Percentiles rank a stretch among this genome's conserved stretches.
Conservation (phyloP, 225 moss, liverwort and hornwort genomes). For the Pseudoscleropodium purum region DNA sequence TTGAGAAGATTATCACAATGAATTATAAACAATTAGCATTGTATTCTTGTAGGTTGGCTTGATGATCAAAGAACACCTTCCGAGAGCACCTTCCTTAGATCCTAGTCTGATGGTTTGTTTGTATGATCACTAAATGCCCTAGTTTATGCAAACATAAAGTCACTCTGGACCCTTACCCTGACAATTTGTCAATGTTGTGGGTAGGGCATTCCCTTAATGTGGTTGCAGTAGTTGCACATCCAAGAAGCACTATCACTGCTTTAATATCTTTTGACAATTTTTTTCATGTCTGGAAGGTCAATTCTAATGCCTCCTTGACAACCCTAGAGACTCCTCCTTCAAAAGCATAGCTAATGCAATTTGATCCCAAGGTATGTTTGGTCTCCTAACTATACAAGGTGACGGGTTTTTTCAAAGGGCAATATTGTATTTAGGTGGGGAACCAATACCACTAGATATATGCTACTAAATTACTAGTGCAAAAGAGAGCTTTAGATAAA, state of each 20-base stretch:
- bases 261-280: conserved; percentile 95
- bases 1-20: neutral
- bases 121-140: neutral
- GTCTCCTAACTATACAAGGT: neutral
- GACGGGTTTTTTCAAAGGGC: neutral
- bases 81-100: no score
- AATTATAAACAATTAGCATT: neutral
- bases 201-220: conserved; percentile 86
- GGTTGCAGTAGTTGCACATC: conserved; percentile 86
- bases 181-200: neutral
- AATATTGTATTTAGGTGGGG: neutral
- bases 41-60: neutral
- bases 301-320: conserved; percentile 72
- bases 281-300: conserved; percentile 80
- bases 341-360: conserved; percentile 94
- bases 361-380: conserved; percentile 74
- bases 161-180: neutral
- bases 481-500: neutral
- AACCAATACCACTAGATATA: neutral
- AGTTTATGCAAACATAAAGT: neutral
- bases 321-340: conserved; percentile 89
- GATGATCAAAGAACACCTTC: neutral
- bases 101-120: neutral
- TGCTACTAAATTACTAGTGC: neutral
- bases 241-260: conserved; percentile 69